Evolutionary conservation across 139 green algal species (phyloP).

Genomic region (Diplosphaera chodatii): DNA sequence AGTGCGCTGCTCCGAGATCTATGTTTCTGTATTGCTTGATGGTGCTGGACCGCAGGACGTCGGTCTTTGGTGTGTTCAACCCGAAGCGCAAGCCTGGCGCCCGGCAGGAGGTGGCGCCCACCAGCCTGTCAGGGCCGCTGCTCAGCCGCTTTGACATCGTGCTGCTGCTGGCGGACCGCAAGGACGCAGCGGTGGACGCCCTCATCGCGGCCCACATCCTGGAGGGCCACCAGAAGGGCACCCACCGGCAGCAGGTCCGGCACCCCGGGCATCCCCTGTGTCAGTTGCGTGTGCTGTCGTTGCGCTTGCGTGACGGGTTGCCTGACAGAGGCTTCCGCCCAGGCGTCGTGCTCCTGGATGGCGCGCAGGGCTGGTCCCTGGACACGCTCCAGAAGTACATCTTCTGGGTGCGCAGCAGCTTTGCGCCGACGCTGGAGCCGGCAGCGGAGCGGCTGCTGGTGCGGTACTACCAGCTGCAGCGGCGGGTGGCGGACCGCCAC

Average conservation of each 20-base stretch:
- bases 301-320: too few relatives aligned
- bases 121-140: constrained; percentile 31
- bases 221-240: constrained; percentile 24
- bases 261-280: too few relatives aligned
- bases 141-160: constrained; percentile 91
- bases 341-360: too few relatives aligned
- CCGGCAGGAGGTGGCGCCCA: constrained; percentile 14
- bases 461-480: constrained; percentile 67
- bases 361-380: constrained; percentile 51
- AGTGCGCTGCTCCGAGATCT: too few relatives aligned
- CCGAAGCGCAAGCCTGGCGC: constrained; percentile 33
- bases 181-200: constrained; percentile 56
- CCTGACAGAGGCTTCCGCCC: too few relatives aligned
- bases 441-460: constrained; percentile 56
- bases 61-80: constrained; percentile 65
- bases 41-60: too few relatives aligned
- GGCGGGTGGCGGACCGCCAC: constrained; percentile 26
- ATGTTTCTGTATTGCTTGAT: too few relatives aligned
- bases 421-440: constrained; percentile 37
- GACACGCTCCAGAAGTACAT: constrained; percentile 70
- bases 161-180: constrained; percentile 63
- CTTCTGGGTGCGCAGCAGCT: constrained; percentile 43
- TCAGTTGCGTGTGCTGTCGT: too few relatives aligned
- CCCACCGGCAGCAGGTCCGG: neutral
- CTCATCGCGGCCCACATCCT: constrained; percentile 72